These are phyloP conservation scores for Aspergillus bertholletiae DNA, from an alignment of 495 filamentous ascomycete species.

Conservation along the genomic window DNA sequence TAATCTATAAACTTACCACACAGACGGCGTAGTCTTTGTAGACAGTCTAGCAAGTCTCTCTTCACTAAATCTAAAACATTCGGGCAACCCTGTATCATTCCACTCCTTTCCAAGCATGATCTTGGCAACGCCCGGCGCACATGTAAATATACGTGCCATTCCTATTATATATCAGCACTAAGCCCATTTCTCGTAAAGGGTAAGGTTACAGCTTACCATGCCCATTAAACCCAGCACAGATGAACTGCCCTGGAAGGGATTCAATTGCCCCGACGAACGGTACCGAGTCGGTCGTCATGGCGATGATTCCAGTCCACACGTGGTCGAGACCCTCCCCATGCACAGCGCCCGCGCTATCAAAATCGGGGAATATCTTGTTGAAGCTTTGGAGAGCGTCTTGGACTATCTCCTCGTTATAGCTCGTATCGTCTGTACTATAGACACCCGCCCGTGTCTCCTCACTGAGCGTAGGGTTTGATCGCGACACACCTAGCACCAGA, in stretches of 20 bases:
- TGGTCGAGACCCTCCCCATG: slow-evolving; percentile 30
- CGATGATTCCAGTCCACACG: slow-evolving; percentile 32
- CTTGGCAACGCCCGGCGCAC: slow-evolving; percentile 25
- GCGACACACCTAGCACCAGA: slow-evolving; percentile 24
- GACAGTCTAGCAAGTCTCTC: background rate
- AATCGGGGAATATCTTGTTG: slow-evolving; percentile 18
- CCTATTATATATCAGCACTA: slow-evolving; percentile 10
- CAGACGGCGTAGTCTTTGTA: background rate
- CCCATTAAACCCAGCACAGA: slow-evolving; percentile 34
- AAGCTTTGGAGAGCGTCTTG: slow-evolving; percentile 24
- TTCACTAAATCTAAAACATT: slow-evolving; percentile 25
- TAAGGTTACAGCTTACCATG: slow-evolving; percentile 20
- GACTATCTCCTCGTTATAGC: slow-evolving; percentile 23
- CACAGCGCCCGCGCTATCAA: background rate
- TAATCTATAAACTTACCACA: too few relatives aligned
- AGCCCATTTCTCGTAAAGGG: background rate
- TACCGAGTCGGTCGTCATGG: slow-evolving; percentile 31
- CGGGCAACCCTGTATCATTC: slow-evolving; percentile 24
- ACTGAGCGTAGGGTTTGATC: background rate
- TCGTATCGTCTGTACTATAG: slow-evolving; percentile 23
- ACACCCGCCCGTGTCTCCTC: slow-evolving; percentile 18
- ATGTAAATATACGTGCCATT: slow-evolving; percentile 34
- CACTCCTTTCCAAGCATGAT: slow-evolving; percentile 20
- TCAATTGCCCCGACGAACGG: slow-evolving; percentile 29
- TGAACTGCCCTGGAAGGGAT: slow-evolving; percentile 24